phyloP scores from a whole-genome alignment of 768 basidiomycete genomes.

The Flagelloscypha sp. region DNA sequence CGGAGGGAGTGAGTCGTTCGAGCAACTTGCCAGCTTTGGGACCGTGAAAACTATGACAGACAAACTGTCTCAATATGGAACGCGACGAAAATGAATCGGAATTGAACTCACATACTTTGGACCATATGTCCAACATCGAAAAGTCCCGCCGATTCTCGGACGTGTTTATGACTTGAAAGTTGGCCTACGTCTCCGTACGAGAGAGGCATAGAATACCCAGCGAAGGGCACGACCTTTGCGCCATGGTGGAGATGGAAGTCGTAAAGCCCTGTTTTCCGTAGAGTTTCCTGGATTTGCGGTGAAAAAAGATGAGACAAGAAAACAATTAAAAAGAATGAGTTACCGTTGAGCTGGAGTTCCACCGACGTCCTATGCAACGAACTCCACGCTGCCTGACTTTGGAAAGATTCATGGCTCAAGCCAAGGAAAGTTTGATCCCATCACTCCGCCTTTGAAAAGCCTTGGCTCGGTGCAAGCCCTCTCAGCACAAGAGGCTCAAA shows the following conservation, averaged over 20 bases:
- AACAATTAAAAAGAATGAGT: no score
- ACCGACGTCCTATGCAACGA: no score
- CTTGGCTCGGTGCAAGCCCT: no score
- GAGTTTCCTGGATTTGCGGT: no score
- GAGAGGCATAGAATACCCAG: conserved; percentile 92
- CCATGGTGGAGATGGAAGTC: conserved; percentile 79
- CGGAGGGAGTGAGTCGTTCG: conserved; percentile 84
- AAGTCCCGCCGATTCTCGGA: conserved; percentile 72
- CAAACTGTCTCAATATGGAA: background rate
- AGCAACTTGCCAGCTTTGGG: conserved; percentile 72
- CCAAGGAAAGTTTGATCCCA: no score
- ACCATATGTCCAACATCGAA: conserved; percentile 99
- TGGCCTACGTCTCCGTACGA: conserved; percentile 77
- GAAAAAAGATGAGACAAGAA: no score
- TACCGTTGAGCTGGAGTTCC: no score
- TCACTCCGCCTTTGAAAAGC: no score
- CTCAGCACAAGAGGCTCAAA: no score
- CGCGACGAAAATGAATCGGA: background rate
- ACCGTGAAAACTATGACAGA: conserved; percentile 63
- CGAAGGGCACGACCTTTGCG: conserved; percentile 96
- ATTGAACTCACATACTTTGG: conserved; percentile 63
- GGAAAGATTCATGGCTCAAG: no score
- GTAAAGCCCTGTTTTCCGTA: conserved; percentile 75
- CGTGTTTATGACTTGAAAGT: conserved; percentile 87
- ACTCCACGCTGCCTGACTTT: no score